Base-by-base conservation (phyloP, 108 stramenopile species). In the Bacterosira constricta region DNA sequence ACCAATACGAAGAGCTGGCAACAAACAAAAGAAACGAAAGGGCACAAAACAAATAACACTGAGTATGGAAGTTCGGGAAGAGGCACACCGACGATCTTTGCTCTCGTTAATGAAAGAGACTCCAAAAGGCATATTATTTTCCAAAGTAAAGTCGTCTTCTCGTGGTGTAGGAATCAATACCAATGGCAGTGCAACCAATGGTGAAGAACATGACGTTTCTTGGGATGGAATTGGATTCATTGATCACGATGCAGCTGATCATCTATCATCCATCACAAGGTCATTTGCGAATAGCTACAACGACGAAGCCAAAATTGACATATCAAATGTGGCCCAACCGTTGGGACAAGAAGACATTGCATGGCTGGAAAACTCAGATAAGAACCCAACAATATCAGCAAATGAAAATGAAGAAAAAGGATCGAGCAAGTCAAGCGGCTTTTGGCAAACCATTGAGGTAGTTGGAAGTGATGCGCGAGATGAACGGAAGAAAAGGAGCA, bases 201-300 rank as follows among this genome's bases (percentile, higher is more conserved):
- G 4, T 11, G 61, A 17, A 1, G 54, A 58, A 10, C 1, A 41
- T n/a, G 51, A 52, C 15, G 34, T 9, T 27, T 42, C 60, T 15
- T 75, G 73, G 73, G 53, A 69, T 47, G 68, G 76, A 6, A 77
- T 29, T 38, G 76, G 76, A 47, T 77, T 69, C 35, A 38, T 77
- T 32, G 76, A 77, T 63, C 76, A 77, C 37, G 76, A 77, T 49
- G 67, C 68, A 0, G 66, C 68, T 5, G 76, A 77, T 26, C 63
- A 77, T 25, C 38, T 77, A 34, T 77, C 76, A 38, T 69, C 76
- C 15, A 49, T 50, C n/a, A 56, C 61, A 30, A 62, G 76, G 31
- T 77, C 67, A 25, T 20, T 54, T 11, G 17, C 62, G 23, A 77
- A 77, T 34, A 41, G 54, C 34, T 21, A 67, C 39, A 10, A 25